Base-by-base conservation (phyloP, 2,329 filamentous ascomycete genomes). In the Fusarium mundagurra region DNA sequence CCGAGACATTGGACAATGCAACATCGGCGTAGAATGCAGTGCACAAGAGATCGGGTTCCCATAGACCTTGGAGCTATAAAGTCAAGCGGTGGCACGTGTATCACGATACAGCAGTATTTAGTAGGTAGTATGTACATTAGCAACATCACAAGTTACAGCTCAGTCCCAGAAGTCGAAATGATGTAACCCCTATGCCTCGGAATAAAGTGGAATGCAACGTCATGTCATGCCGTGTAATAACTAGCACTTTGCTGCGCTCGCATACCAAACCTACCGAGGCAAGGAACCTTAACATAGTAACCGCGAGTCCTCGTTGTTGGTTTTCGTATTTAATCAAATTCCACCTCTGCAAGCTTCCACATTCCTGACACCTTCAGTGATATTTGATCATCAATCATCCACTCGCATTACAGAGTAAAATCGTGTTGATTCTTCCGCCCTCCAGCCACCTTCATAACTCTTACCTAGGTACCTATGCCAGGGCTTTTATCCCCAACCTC, bases 391-490 rank as follows among this genome's bases (percentile, higher is more conserved):
- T 60, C 66, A 48, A 47, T 33, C 66, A 48, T 53, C 31, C 45
- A 60, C 45, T 53, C 13, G 22, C 39, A 59, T 39, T 43, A n/a
- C n/a, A n/a, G n/a, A n/a, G n/a, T n/a, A 41, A 47, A 48, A 45
- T 38, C 20, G 47, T 45, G 22, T 51, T 16, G 58, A 50, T 71
- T 64, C 29, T 65, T 72, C 63, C 63, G 24, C 31, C 57, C 29
- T 69, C 72, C 72, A 74, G 68, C 72, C 72, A 74, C 72, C 72
- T 60, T 36, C 48, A 64, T 65, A 55, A 51, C 59, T 36, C 48
- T 43, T 57, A n/a, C 20, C 45, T 48, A 57, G 55, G 55, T 48
- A 48, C 27, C 45, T 48, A 60, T 61, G 59, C 57, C 53, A 65
- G 60, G 67, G 55, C 38, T 51, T 20, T 69, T 64, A 57, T 69